Evolutionary conservation across 176 grass and related monocot genomes (phyloP), one percentile per base, ranked within the genome.

Genomic region (Zizania latifolia): DNA sequence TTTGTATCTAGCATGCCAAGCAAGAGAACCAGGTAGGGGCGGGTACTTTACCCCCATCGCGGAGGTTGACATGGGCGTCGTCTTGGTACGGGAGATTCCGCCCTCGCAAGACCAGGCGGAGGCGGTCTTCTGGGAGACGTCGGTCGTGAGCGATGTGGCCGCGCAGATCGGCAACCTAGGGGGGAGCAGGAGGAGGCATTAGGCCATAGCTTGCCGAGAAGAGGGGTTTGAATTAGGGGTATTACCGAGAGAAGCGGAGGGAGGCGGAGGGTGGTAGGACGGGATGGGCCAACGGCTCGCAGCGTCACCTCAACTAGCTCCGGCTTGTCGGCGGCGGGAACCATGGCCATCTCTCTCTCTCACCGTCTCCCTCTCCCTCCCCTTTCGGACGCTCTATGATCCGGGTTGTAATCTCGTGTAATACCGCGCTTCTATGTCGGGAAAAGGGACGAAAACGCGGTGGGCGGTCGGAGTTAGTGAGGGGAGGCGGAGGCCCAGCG

Each of bases 41-140:
- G 11, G 9, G 36, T 36, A 46, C 32, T 40, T 50, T 71, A 80
- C 87, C 90, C 72, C 85, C 87, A 27, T 89, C 48, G 50, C 62
- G 65, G 56, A 92, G 78, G 16, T 44, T 73, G 45, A 85, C 72
- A 36, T 43, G 67, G 39, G 56, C 66, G 58, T 87, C 85, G 40
- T 90, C 87, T 66, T 90, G 71, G 43, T 61, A 35, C 13, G 60
- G 87, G 51, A 97, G 82, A 10, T 82, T 90, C 24, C 57, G 84
- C 55, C 90, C 93, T 16, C 71, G 82, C 33, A 93, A 76, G 70
- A 97, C 79, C 37, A 97, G 71, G 74, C 91, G 91, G 69, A 97
- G 78, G 11, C 90, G 87, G 24, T 81, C 89, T 65, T 83, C 72
- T 5, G 82, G 75, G 51, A 97, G 79, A 68, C 61, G 78, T 38